Conservation (phyloP, 2,329 filamentous ascomycete genomes). For the Dryadomyces sulphureus region DNA sequence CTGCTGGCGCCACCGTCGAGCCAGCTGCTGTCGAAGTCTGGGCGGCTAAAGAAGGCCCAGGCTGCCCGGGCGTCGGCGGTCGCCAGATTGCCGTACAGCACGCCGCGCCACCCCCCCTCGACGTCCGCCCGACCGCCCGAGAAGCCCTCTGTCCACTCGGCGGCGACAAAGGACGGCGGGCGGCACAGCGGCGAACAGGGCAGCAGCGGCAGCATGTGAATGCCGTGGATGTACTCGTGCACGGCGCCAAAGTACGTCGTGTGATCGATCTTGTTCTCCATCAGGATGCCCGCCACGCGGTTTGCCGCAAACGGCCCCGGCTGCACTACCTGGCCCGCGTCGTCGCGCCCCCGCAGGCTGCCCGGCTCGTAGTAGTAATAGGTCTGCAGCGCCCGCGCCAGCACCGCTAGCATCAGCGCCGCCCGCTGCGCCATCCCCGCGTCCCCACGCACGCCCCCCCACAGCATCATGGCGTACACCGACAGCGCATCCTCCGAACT, state of each 20-base stretch:
- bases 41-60: slow-evolving; percentile 59
- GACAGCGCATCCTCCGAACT: slow-evolving; percentile 84
- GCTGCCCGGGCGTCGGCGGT: slow-evolving; percentile 55
- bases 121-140: slow-evolving; percentile 47
- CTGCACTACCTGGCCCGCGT: slow-evolving; percentile 48
- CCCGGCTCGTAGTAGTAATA: slow-evolving; percentile 54
- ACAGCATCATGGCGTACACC: slow-evolving; percentile 82
- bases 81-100: slow-evolving; percentile 71
- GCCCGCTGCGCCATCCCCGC: slow-evolving; percentile 63
- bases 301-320: slow-evolving; percentile 69
- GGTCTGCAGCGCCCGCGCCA: slow-evolving; percentile 54
- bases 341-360: slow-evolving; percentile 10
- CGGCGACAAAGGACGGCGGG: slow-evolving; percentile 50
- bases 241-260: slow-evolving; percentile 74
- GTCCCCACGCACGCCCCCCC: slow-evolving; percentile 70
- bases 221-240: slow-evolving; percentile 59
- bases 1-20: slow-evolving; percentile 70
- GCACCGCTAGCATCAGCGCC: slow-evolving; percentile 71
- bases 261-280: slow-evolving; percentile 93
- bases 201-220: slow-evolving; percentile 70
- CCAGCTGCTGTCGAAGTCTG: slow-evolving; percentile 50
- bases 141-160: slow-evolving; percentile 79
- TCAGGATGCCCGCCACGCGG: slow-evolving; percentile 57
- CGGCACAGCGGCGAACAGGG: slow-evolving; percentile 56
- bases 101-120: slow-evolving; percentile 70